Evolutionary conservation across 768 basidiomycete genomes (phyloP), one percentile per base, ranked within the genome.

Genomic region (Pholiota molesta): DNA sequence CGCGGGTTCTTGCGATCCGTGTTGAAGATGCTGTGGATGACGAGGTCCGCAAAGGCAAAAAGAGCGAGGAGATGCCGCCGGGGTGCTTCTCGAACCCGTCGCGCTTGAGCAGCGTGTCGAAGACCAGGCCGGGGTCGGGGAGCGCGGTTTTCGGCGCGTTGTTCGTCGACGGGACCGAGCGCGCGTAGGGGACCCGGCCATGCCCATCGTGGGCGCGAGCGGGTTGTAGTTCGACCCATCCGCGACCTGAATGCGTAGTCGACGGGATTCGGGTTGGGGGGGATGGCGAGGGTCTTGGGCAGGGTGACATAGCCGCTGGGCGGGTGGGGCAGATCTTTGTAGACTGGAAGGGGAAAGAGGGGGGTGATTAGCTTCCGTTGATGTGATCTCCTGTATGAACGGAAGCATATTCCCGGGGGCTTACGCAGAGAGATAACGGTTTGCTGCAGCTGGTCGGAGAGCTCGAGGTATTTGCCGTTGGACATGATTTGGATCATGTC

Each of bases 301-400:
- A 67, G 58, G 49, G 68, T 59, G 29, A 90, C 74, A 69, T 86
- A 90, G 11, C 77, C 78, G 53, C 72, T 74, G 10, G 90, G 87
- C 5, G 91, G 91, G 64, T 92, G 92, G 3, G 91, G 90, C 37
- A 94, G 83, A 72, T 92, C 92, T 62, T 89, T 86, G 79, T 88
- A 92, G 44, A 92, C 89, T 90, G 71, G 44, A 62, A 33, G 17
- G 57, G 54, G 40, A 52, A 63, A 39, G 19, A 49, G 11, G 23
- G 13, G 7, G 42, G 14, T 28, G 47, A 62, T 67, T 62, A 70
- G 63, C 33, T 66, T 64, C 55, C 56, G 66, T 44, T 58, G 29
- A 47, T 37, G 57, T 53, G 59, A 49, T 52, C 51, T 44, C 42
- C 42, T 44, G 42, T 1, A 26, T 21, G 47, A 14, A 26, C 47